These are phyloP conservation scores for Kingdonia uniflora DNA, from an alignment of 164 flowering plant genomes.

Conservation along the genomic window DNA sequence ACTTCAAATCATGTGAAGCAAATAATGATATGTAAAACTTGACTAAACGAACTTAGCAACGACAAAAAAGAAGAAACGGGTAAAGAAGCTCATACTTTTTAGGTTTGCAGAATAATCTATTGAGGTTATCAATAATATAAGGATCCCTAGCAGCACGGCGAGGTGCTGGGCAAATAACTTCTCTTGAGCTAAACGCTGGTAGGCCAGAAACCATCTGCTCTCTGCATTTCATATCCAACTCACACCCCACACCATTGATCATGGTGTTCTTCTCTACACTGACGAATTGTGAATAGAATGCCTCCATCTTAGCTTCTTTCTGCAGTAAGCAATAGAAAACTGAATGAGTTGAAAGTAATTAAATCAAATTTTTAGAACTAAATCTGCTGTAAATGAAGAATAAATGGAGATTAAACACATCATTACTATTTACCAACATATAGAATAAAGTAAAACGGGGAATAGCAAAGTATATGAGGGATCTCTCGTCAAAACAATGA, in stretches of 20 bases:
- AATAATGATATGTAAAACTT: not conserved
- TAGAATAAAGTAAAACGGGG: no score
- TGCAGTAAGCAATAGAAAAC: not conserved
- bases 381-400: no score
- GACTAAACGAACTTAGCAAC: no score
- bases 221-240: conserved; percentile 5
- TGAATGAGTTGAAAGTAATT: conserved; percentile 1
- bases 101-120: conserved; percentile 14
- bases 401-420: no score
- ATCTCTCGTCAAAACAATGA: no score
- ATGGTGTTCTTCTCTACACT: conserved; percentile 3
- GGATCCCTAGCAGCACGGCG: conserved; percentile 13
- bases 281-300: conserved; percentile 3
- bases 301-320: conserved; percentile 10
- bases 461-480: no score
- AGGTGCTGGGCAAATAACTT: conserved; percentile 16
- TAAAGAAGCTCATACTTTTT: conserved; percentile 5
- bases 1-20: not conserved
- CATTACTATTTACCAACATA: no score
- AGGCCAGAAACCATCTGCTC: conserved; percentile 7
- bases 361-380: no score
- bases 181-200: conserved; percentile 5
- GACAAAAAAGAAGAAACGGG: no score
- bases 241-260: conserved; percentile 5
- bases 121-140: conserved; percentile 9